Base-by-base conservation (phyloP, 768 basidiomycete species). In the Tricholomella constricta region DNA sequence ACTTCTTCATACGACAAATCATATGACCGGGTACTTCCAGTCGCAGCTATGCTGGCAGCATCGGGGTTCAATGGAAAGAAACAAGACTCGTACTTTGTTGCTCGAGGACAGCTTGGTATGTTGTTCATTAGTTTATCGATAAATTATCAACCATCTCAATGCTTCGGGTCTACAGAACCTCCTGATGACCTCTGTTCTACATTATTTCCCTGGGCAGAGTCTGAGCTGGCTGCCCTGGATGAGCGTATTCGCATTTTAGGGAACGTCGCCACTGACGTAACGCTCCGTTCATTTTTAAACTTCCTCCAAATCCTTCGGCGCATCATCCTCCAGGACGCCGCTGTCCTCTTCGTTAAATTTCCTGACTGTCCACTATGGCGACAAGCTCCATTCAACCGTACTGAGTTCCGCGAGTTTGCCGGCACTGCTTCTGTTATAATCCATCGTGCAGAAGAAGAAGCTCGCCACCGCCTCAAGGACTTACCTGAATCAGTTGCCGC, bases 401-500 rank as follows among this genome's bases (percentile, higher is more conserved):
- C 48, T 6, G 15, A 26, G 1, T 38, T 38, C 31, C 9, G 26
- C 15, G 10, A n/a, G 1, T 49, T 49, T 27, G 35, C 48, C 3
- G 10, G 3, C 6, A 38, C 37, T 4, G 2, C 37, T 5, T 17
- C 17, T 17, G 10, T 4, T 7, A 4, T 20, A 20, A 34, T 53
- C 22, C 12, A 41, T 14, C 37, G 31, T 12, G 52, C 45, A n/a
- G 45, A 53, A 19, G 4, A 20, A 8, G 41, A 48, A 43, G 38
- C 45, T 41, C 29, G 31, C 2, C 52, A 36, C 11, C 26, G 36
- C 11, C 27, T 52, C 6, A 12, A 68, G 40, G 53, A 56, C 9
- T 55, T 74, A 0, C 70, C 69, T 0, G 54, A 59, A 17, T 59
- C 60, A 11, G 38, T 67, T 10, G 53, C 59, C 0, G 23, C 42